These are phyloP conservation scores for Epicoccum nigrum DNA, from an alignment of 2,329 filamentous ascomycete genomes.

Conservation along the genomic window DNA sequence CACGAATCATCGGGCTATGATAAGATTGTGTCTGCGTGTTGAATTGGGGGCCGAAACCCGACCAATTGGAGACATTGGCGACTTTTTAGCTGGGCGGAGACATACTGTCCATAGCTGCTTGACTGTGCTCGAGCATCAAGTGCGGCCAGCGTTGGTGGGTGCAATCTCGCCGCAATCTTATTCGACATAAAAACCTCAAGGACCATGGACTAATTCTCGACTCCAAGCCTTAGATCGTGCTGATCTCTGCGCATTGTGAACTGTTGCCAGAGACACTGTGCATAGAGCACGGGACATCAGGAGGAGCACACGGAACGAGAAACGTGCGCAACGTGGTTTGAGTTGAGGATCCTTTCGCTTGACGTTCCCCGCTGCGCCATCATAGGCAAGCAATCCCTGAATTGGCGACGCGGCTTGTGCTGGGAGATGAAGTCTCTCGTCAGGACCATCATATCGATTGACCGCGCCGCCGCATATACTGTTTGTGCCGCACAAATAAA, in stretches of 20 bases:
- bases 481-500: conserved; percentile 2
- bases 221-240: conserved; percentile 4
- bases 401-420: background rate
- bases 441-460: conserved; percentile 2
- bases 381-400: background rate
- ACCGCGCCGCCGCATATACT: conserved; percentile 2
- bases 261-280: background rate
- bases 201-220: background rate
- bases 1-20: conserved; percentile 11
- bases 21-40: conserved; percentile 9
- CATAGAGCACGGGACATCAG: conserved; percentile 7
- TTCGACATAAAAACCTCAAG: background rate
- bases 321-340: conserved; percentile 13
- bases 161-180: conserved; percentile 13
- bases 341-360: conserved; percentile 6
- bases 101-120: conserved; percentile 1
- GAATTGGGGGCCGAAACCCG: conserved; percentile 12
- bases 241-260: conserved; percentile 1
- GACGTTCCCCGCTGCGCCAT: conserved; percentile 1
- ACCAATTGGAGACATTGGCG: conserved; percentile 21
- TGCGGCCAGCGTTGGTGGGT: conserved; percentile 6
- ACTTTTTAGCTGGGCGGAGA: conserved; percentile 5
- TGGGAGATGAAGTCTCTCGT: conserved; percentile 3
- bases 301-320: background rate
- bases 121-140: conserved; percentile 11